Conservation (phyloP, 768 basidiomycete genomes). For the Udeniomyces megalosporus region DNA sequence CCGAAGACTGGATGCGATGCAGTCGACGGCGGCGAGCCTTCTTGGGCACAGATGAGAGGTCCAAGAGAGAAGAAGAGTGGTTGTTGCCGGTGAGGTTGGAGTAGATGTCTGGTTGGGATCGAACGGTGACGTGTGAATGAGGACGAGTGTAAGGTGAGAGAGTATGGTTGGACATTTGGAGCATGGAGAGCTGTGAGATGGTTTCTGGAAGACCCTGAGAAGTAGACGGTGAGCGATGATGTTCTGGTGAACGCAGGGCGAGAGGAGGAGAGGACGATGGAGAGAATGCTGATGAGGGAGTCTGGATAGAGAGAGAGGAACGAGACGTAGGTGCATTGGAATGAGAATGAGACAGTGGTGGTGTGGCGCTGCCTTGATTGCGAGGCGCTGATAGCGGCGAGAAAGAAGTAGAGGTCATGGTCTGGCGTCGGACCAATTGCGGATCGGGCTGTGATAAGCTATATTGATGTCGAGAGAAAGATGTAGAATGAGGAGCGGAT, state of each 20-base stretch:
- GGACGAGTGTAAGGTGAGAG: constrained; percentile 84
- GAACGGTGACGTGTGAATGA: constrained; percentile 78
- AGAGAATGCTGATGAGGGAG: background rate
- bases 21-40: constrained; percentile 65
- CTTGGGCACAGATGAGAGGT: constrained; percentile 35
- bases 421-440: background rate
- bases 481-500: background rate
- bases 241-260: background rate
- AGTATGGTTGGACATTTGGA: constrained; percentile 81
- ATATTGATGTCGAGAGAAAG: background rate
- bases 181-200: constrained; percentile 68
- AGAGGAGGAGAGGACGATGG: background rate
- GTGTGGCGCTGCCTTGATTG: background rate
- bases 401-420: too few relatives aligned
- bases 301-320: background rate
- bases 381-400: too few relatives aligned
- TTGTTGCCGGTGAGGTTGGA: background rate
- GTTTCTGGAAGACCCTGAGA: constrained; percentile 71
- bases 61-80: background rate
- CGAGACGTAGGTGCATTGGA: constrained; percentile 1
- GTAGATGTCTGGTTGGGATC: constrained; percentile 47
- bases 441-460: background rate
- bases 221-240: constrained; percentile 22
- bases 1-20: constrained; percentile 35
- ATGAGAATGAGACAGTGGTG: constrained; percentile 7